Base-by-base conservation (phyloP, 306 rosid genomes). In the Sindora glabra region DNA sequence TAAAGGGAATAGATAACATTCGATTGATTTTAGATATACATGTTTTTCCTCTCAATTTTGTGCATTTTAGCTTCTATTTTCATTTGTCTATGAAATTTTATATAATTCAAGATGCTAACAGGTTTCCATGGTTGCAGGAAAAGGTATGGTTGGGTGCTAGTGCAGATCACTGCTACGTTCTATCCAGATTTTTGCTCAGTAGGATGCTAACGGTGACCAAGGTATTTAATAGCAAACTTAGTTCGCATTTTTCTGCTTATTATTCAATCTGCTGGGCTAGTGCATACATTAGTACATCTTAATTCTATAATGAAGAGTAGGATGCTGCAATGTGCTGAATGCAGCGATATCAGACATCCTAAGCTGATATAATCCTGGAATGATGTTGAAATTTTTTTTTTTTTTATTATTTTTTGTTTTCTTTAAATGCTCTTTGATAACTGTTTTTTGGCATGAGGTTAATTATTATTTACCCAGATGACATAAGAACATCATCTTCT, bases 81-180 rank as follows among this genome's bases (percentile, higher is more conserved):
- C 3, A 29, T 32, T 15, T 42, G 17, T 5, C 13, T 36, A 26
- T 52, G 12, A 18, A 7, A 25, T 23, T 45, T 25, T 55, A 4
- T 57, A 10, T 5, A 12, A 33, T 41, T 68, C 10, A 46, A 33
- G 8, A 5, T 34, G n/a, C 12, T 23, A 5, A 59, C 4, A 49
- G 70, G 21, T 32, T 48, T 18, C 56, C 25, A 26, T 59, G 48
- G 27, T 59, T 34, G 0, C 69, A 88, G 98, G 98, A 88, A 1
- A 88, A 88, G 76, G 98, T 92, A 22, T 92, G 98, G 98, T 74
- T 92, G 84, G 98, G 96, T 59, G 98, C 83, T 58, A 82, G 86
- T 79, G 98, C 95, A 1, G 98, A 92, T 64, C 98, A 92, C 76
- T 88, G 88, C 73, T 92, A 92, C 54, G 98, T 92, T 57, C 80